Evolutionary conservation across 2,329 filamentous ascomycete species (phyloP), one percentile per base, ranked within the genome.

Genomic region (Colletotrichum sp.): DNA sequence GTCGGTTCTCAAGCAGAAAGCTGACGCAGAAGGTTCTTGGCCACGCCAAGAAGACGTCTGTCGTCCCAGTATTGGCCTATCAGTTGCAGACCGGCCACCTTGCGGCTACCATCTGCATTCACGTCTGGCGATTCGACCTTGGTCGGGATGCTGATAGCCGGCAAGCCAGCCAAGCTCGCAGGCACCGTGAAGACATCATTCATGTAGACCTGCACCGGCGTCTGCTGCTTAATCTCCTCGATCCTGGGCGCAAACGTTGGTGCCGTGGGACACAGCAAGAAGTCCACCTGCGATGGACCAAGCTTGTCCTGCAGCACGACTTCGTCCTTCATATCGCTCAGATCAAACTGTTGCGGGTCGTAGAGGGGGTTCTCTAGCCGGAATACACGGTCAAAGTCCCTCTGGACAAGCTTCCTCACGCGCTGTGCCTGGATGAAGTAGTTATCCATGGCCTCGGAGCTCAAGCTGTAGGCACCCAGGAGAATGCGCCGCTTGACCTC

Each of bases 141-240:
- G 63, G 82, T 75, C 0, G 97, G 96, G 13, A 99, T 89, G 79
- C 94, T 98, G 67, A 98, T 91, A 13, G 96, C 95, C 5, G 97
- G 97, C 71, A 99, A 87, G 0, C 97, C 97, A 1, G 96, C 97
- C 78, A 99, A 87, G 85, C 96, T 98, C 3, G 96, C 96, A 2
- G 97, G 97, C 2, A 99, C 96, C 0, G 97, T 99, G 80, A 99
- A 96, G 2, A 99, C 94, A 85, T 99, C 97, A 81, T 97, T 98
- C 88, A 95, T 94, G 82, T 98, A 99, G 2, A 91, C 91, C 80
- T 96, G 92, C n/a, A 98, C 86, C 12, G 90, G 87, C 62, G 85
- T 88, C 83, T 92, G 88, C 12, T 84, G 80, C 76, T 86, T 80
- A 39, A 97, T 82, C 8, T 93, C 89, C 5, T 89, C 86, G 8